Evolutionary conservation across 805 yeast species (phyloP), one percentile per base, ranked within the genome.

Genomic region (Kazachstania psychrophila): DNA sequence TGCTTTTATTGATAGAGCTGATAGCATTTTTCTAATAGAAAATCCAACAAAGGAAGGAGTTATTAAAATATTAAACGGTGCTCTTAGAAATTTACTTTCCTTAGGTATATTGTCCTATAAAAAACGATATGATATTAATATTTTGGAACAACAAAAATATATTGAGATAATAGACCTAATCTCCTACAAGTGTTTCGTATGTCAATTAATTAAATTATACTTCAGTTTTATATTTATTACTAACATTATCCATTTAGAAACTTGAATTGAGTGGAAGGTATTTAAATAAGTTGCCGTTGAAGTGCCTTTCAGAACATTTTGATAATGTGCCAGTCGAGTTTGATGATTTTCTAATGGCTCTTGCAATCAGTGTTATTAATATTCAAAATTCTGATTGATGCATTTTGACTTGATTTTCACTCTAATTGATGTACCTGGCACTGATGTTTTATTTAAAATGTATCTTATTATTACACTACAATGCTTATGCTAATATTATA

Each of bases 1-100:
- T 1, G 73, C 73, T 1, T 69, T 69, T 40, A 27, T 65, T 5
- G 73, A 68, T 49, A 50, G 73, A 29, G 64, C 64, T 4, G 72
- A 66, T 39, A 57, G 55, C 5, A 45, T 54, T 2, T 65, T 64
- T 37, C 46, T 43, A 28, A 51, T 68, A 5, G 57, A 60, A 2
- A 54, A 44, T 24, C 72, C 72, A 8, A 47, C 56, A n/a, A 33
- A 38, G 14, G 31, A 37, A 7, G 62, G 61, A 0, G 55, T 60
- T 4, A 45, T 41, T 18, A 42, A 46, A 24, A 65, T 66, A 12
- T 33, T 68, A 13, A 35, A 44, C 3, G 44, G 56, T 1, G 49
- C 58, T 10, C 43, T 65, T 9, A 43, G 46, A 16, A 53, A 52
- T 15, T 46, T 62, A 23, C 28, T 52, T 5, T 7, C 30, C n/a